These are phyloP conservation scores for Entelexis sorbosivorans DNA, from an alignment of 1,139 yeast species.

Conservation along the genomic window DNA sequence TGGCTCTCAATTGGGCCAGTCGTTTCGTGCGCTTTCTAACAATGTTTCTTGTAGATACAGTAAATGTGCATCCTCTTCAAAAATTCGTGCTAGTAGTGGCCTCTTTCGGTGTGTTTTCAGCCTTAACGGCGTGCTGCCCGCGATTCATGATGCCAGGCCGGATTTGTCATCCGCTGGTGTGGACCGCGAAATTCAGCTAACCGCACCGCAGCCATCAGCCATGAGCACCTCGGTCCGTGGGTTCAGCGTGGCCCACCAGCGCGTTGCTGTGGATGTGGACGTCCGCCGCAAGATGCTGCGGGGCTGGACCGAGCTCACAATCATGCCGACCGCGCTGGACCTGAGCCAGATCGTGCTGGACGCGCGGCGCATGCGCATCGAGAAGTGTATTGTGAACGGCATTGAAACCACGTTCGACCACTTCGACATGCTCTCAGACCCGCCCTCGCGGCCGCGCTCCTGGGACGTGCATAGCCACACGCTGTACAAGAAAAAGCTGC, in stretches of 20 bases:
- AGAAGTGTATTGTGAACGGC: constrained; percentile 53
- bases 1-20: too few relatives aligned
- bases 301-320: constrained; percentile 78
- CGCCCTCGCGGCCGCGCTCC: constrained; percentile 38
- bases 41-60: too few relatives aligned
- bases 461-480: constrained; percentile 51
- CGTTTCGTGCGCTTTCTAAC: too few relatives aligned
- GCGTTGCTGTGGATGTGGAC: constrained; percentile 60
- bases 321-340: constrained; percentile 55
- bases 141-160: too few relatives aligned
- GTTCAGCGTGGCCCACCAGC: constrained; percentile 54
- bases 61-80: too few relatives aligned
- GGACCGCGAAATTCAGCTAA: neutral
- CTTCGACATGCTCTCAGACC: constrained; percentile 41
- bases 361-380: constrained; percentile 64
- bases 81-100: too few relatives aligned
- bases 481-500: constrained; percentile 48
- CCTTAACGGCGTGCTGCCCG: too few relatives aligned
- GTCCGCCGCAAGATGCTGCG: constrained; percentile 39
- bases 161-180: neutral
- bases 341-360: constrained; percentile 58
- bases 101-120: too few relatives aligned
- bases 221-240: constrained; percentile 23
- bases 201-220: neutral
- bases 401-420: constrained; percentile 42